Evolutionary conservation across 1,284 basidiomycete genomes (phyloP).

Genomic region (Ganoderma lucidum): DNA sequence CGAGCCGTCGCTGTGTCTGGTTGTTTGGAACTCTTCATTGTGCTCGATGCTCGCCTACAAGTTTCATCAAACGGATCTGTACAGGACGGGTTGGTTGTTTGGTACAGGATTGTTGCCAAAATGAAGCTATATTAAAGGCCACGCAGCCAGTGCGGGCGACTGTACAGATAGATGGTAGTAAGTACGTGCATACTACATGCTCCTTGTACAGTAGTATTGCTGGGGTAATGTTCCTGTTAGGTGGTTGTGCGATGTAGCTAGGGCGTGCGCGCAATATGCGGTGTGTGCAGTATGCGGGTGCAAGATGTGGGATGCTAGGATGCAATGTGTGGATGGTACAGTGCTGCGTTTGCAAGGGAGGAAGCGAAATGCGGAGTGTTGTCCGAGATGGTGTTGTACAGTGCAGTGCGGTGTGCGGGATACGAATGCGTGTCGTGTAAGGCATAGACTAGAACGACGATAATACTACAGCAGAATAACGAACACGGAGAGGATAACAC

Average conservation of each 20-base stretch:
- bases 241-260: constrained; percentile 5
- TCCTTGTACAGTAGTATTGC: constrained; percentile 6
- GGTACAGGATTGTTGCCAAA: constrained; percentile 18
- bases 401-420: constrained; percentile 26
- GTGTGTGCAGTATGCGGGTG: constrained; percentile 9
- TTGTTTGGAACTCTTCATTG: neutral
- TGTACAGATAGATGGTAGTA: constrained; percentile 11
- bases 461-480: constrained; percentile 19
- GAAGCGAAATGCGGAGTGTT: neutral
- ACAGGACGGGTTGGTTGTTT: constrained; percentile 8
- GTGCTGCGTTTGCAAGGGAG: constrained; percentile 3
- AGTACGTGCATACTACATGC: constrained; percentile 8
- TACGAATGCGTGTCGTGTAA: constrained; percentile 21
- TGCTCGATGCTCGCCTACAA: neutral
- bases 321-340: constrained; percentile 20
- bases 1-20: neutral
- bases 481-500: neutral
- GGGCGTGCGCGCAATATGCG: neutral
- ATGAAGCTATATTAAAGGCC: constrained; percentile 17
- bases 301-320: neutral
- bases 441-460: constrained; percentile 12
- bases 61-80: constrained; percentile 14
- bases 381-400: constrained; percentile 28
- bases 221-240: constrained; percentile 11
- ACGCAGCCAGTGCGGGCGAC: constrained; percentile 19